A percentile compares a stretch with the other conserved stretches of the same genome.
Conservation (phyloP, 1,139 yeast species). For the Candida albicans region DNA sequence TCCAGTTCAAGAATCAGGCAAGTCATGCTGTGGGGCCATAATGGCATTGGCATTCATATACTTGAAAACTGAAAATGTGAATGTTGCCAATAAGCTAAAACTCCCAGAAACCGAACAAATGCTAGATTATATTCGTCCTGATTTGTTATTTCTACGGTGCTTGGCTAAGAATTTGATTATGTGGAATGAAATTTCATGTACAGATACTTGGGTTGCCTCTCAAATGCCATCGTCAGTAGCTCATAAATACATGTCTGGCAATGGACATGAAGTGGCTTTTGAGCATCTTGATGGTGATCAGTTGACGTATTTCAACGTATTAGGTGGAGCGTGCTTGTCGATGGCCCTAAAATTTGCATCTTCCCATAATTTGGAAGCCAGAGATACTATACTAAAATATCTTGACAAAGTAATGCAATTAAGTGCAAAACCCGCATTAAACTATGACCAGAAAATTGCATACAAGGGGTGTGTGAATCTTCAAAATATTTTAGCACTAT, state of each 20-base stretch:
- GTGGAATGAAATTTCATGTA: conserved; percentile 67
- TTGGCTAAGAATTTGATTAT: conserved; percentile 69
- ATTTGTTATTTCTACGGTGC: conserved; percentile 66
- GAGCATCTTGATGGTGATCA: conserved; percentile 56
- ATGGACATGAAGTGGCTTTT: conserved; percentile 15
- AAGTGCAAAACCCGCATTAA: conserved; percentile 45
- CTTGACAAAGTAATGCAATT: conserved; percentile 64
- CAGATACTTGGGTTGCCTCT: conserved; percentile 59
- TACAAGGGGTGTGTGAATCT: conserved; percentile 56
- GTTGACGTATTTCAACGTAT: conserved; percentile 60
- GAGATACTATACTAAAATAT: conserved; percentile 58
- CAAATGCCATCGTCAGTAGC: conserved; percentile 53
- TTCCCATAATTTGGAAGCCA: conserved; percentile 54
- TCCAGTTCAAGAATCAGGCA: conserved; percentile 62
- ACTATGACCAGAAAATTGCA: conserved; percentile 63
- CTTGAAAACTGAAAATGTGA: conserved; percentile 61
- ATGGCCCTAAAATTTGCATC: conserved; percentile 81
- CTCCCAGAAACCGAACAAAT: conserved; percentile 63
- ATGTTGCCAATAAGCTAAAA: conserved; percentile 62
- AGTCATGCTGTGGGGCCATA: conserved; percentile 79
- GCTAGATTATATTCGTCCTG: conserved; percentile 79
- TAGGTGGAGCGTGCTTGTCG: conserved; percentile 77
- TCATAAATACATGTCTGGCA: conserved; percentile 21
- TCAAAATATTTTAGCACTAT: conserved; percentile 60
- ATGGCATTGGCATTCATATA: conserved; percentile 76